A percentile compares a stretch with the other conserved stretches of the same genome.
Conservation (phyloP, 768 basidiomycete species). For the Calvatia gigantea region DNA sequence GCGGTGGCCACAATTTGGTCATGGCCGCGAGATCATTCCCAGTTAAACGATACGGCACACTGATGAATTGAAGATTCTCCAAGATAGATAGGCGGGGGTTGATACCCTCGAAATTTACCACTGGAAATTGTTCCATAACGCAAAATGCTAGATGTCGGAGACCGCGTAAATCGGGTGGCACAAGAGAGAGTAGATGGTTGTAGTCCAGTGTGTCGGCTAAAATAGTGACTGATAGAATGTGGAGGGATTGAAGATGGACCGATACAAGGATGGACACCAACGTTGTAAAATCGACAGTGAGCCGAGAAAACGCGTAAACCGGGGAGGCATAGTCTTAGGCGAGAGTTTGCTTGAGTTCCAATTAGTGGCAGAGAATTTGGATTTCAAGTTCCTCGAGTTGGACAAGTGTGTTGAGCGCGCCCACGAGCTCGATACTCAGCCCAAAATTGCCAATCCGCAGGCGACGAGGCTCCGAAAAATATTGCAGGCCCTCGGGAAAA, state of each 20-base stretch:
- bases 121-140: background rate
- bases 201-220: background rate
- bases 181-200: background rate
- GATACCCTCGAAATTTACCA: too few relatives aligned
- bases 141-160: background rate
- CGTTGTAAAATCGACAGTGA: background rate
- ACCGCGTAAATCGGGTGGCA: background rate
- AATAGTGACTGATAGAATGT: background rate
- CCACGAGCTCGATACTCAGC: background rate
- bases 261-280: background rate
- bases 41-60: too few relatives aligned
- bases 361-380: background rate
- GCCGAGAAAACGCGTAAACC: background rate
- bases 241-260: background rate
- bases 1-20: too few relatives aligned
- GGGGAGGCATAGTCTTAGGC: background rate
- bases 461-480: background rate
- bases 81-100: too few relatives aligned
- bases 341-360: background rate
- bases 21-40: too few relatives aligned
- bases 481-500: background rate
- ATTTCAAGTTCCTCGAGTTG: background rate
- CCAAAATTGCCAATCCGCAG: background rate
- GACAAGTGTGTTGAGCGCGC: background rate
- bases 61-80: too few relatives aligned